These are phyloP conservation scores for Suhomyces sp. DNA, from an alignment of 805 yeast genomes.

Conservation along the genomic window DNA sequence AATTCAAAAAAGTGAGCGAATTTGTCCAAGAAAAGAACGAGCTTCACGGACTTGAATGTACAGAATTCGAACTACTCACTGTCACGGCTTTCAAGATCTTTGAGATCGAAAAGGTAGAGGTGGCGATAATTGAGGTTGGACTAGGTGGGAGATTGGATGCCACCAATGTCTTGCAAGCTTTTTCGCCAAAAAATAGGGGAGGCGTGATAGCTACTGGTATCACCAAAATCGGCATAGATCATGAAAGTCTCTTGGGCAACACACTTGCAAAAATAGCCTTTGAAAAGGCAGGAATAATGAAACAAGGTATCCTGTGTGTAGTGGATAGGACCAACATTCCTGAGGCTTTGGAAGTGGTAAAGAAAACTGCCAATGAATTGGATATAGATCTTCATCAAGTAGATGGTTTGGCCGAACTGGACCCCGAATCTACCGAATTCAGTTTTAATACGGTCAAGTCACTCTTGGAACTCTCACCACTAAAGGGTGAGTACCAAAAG, in stretches of 20 bases:
- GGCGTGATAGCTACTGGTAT: constrained; percentile 68
- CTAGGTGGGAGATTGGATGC: constrained; percentile 89
- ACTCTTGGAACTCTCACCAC: constrained; percentile 41
- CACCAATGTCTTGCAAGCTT: constrained; percentile 64
- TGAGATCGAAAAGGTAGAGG: constrained; percentile 52
- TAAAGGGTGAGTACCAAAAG: constrained; percentile 71
- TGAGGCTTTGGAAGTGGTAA: constrained; percentile 50
- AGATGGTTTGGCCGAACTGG: constrained; percentile 13
- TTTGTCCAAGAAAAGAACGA: constrained; percentile 43
- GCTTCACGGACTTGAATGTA: constrained; percentile 54
- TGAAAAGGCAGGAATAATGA: constrained; percentile 87
- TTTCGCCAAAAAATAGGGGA: constrained; percentile 11
- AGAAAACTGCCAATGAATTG: constrained; percentile 30
- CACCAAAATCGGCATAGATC: constrained; percentile 85
- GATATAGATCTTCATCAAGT: constrained; percentile 29
- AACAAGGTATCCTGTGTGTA: constrained; percentile 57
- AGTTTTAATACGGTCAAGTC: neutral
- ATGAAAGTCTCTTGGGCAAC: constrained; percentile 71
- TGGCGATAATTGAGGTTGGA: constrained; percentile 92
- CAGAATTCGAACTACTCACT: constrained; percentile 86
- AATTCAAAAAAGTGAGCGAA: constrained; percentile 47
- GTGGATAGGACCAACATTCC: constrained; percentile 66
- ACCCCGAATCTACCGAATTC: constrained; percentile 1
- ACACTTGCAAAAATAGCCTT: constrained; percentile 64
- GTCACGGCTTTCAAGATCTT: constrained; percentile 84